Percentiles rank a stretch among this genome's conserved stretches.
These are phyloP conservation scores for Talaromyces sp. DNA, from an alignment of 2,329 filamentous ascomycete species.

Conservation along the genomic window DNA sequence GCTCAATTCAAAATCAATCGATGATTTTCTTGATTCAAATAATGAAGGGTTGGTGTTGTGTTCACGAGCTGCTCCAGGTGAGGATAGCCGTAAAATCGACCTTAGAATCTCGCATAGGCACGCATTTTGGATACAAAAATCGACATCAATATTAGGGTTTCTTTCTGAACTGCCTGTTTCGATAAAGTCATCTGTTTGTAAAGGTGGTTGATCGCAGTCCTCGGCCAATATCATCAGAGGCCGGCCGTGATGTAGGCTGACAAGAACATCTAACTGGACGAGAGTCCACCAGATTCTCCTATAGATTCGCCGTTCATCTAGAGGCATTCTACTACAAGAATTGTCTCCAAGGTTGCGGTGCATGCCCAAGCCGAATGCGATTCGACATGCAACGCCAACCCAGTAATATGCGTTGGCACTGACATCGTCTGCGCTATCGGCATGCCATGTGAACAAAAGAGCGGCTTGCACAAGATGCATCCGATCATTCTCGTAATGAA, in stretches of 20 bases:
- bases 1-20: not conserved
- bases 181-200: not conserved
- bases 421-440: not conserved
- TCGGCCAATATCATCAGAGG: not conserved
- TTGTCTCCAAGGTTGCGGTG: not conserved
- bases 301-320: not conserved
- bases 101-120: not conserved
- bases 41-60: not conserved
- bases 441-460: slow-evolving; percentile 1
- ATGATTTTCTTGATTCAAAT: not conserved
- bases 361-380: slow-evolving; percentile 1
- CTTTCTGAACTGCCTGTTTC: not conserved
- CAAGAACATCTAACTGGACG: not conserved
- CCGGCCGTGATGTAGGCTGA: not conserved
- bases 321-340: not conserved
- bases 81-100: not conserved
- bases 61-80: not conserved
- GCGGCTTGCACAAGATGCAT: slow-evolving; percentile 4
- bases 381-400: slow-evolving; percentile 2
- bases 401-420: not conserved
- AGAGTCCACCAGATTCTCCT: slow-evolving; percentile 1
- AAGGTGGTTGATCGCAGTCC: not conserved
- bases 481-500: not conserved
- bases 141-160: not conserved
- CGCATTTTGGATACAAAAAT: not conserved